Evolutionary conservation across 805 yeast genomes (phyloP).

Genomic region (Myxozyma melibiosi): DNA sequence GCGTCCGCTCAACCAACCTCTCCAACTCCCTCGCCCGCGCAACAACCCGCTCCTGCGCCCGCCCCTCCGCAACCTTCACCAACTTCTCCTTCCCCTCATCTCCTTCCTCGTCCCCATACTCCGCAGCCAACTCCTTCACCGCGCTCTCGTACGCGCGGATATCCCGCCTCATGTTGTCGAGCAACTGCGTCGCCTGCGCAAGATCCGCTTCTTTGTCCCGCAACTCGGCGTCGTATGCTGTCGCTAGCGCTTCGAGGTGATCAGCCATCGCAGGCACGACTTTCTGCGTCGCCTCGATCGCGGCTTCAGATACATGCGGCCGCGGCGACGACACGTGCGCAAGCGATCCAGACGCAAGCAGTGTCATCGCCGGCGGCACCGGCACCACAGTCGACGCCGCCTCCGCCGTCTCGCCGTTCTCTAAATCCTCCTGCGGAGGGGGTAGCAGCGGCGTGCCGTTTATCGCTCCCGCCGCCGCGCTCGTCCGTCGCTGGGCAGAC

Average conservation of each 20-base stretch:
- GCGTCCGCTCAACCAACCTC: conserved; percentile 61
- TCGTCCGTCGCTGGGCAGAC: too few relatives aligned
- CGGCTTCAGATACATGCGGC: conserved; percentile 55
- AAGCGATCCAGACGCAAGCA: neutral
- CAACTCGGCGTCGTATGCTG: conserved; percentile 58
- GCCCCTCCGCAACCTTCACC: conserved; percentile 5
- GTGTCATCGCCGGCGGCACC: neutral
- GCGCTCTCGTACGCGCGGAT: conserved; percentile 43
- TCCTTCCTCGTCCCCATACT: conserved; percentile 1
- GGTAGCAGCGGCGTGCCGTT: neutral
- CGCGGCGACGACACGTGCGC: conserved; percentile 7
- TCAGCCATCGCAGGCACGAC: conserved; percentile 46
- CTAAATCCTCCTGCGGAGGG: too few relatives aligned
- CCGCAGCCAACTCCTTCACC: conserved; percentile 37
- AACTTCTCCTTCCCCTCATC: conserved; percentile 1
- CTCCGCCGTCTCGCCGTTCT: too few relatives aligned
- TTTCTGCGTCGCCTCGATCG: conserved; percentile 55
- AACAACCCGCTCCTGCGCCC: conserved; percentile 38
- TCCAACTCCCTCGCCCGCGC: conserved; percentile 44
- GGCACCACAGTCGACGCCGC: too few relatives aligned
- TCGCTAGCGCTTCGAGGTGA: conserved; percentile 43
- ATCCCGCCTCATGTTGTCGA: conserved; percentile 48
- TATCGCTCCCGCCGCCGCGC: neutral
- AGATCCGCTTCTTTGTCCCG: conserved; percentile 57
- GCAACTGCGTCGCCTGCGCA: conserved; percentile 50